Evolutionary conservation across 345 rosid species (phyloP).

Genomic region (Rhodamnia argentea): DNA sequence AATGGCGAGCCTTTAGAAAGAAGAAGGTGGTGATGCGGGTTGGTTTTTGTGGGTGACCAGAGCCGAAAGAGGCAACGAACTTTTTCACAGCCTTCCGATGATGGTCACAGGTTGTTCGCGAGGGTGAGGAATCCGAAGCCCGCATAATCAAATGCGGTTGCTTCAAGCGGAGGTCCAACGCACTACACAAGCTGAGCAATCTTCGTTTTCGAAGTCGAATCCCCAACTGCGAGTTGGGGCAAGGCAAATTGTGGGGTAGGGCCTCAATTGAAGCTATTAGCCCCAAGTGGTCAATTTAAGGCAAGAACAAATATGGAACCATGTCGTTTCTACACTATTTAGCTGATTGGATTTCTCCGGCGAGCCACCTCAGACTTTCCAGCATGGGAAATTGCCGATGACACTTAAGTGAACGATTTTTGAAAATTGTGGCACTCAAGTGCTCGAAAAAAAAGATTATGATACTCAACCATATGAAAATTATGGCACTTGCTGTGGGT

Average conservation of each 20-base stretch:
- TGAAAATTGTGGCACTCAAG: too few relatives aligned
- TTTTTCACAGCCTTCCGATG: neutral
- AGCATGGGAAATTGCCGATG: too few relatives aligned
- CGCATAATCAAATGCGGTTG: neutral
- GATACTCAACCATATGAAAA: too few relatives aligned
- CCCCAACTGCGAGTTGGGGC: neutral
- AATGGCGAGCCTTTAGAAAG: slow-evolving; percentile 66
- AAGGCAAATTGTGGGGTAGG: neutral
- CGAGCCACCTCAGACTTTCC: neutral
- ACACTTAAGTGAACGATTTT: too few relatives aligned
- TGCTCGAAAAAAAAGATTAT: too few relatives aligned
- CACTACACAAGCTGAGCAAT: neutral
- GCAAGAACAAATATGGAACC: neutral
- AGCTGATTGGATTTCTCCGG: neutral
- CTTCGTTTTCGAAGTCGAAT: neutral
- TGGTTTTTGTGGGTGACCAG: slow-evolving; percentile 16
- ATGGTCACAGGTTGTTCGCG: neutral
- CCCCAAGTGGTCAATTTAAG: neutral
- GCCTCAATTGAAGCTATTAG: neutral
- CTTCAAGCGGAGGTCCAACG: neutral
- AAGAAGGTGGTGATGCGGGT: slow-evolving; percentile 74
- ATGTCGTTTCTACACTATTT: neutral
- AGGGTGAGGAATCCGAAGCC: neutral
- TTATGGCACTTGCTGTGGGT: too few relatives aligned
- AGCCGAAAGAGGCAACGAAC: neutral